Percentiles rank a stretch among this genome's conserved stretches.
These are phyloP conservation scores for Epichloe aotearoae DNA, from an alignment of 2,329 filamentous ascomycete species.

Conservation along the genomic window DNA sequence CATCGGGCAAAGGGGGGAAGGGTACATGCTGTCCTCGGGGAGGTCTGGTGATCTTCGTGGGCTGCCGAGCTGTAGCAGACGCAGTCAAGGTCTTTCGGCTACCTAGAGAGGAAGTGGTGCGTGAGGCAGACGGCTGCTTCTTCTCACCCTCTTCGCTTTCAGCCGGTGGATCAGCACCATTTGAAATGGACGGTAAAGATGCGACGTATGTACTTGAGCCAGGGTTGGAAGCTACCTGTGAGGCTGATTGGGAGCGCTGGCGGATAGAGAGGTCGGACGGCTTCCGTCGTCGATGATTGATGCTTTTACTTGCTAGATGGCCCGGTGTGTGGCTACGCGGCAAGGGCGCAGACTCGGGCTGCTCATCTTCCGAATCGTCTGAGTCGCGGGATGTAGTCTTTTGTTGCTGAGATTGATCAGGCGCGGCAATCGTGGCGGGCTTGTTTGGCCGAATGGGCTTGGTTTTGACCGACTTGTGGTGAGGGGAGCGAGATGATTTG, in stretches of 20 bases:
- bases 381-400: constrained; percentile 10
- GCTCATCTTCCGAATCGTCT: constrained; percentile 22
- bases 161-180: constrained; percentile 13
- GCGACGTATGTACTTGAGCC: constrained; percentile 11
- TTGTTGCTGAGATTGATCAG: constrained; percentile 10
- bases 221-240: constrained; percentile 19
- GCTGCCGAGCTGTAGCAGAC: constrained; percentile 8
- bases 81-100: constrained; percentile 12
- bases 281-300: constrained; percentile 33
- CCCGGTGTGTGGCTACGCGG: constrained; percentile 49
- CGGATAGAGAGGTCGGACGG: constrained; percentile 39
- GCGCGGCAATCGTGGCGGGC: constrained; percentile 4
- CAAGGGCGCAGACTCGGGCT: constrained; percentile 25
- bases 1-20: constrained; percentile 45
- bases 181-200: constrained; percentile 14
- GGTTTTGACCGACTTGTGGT: constrained; percentile 15
- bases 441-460: constrained; percentile 18
- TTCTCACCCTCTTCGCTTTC: constrained; percentile 16
- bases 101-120: constrained; percentile 12
- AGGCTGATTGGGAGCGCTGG: constrained; percentile 39
- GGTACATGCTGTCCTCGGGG: constrained; percentile 29
- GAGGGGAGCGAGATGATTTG: constrained; percentile 14
- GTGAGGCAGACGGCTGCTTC: constrained; percentile 12
- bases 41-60: constrained; percentile 12
- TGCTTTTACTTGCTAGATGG: constrained; percentile 45